phyloP scores from a whole-genome alignment of 164 flowering plant genomes.

The Saururus chinensis region DNA sequence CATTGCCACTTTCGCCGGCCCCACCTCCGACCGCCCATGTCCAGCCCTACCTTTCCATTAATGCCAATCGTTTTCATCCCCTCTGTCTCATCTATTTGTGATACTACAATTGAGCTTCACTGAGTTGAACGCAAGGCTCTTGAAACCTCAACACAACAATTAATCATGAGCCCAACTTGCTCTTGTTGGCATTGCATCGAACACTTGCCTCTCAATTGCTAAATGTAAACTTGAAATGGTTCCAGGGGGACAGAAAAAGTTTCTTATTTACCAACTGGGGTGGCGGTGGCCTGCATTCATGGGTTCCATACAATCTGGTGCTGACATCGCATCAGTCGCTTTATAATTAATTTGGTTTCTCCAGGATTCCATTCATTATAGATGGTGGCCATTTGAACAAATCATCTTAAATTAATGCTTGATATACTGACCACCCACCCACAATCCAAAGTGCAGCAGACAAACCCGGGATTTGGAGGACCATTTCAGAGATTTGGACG shows the following conservation, averaged over 20 bases:
- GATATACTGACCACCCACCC: background rate
- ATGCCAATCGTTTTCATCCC: background rate
- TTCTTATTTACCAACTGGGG: no score
- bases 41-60: background rate
- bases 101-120: background rate
- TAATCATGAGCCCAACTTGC: no score
- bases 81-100: background rate
- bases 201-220: no score
- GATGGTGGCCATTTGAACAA: no score
- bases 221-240: no score
- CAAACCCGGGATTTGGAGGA: background rate
- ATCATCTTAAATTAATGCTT: background rate
- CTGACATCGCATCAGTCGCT: no score
- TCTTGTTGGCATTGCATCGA: no score
- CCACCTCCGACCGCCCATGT: background rate
- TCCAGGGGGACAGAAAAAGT: no score
- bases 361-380: no score
- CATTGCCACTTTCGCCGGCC: background rate
- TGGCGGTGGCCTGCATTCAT: no score
- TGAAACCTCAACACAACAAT: background rate
- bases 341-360: no score
- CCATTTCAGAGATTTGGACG: background rate
- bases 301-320: no score
- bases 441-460: background rate
- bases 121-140: background rate